Conservation (phyloP, 2,329 filamentous ascomycete species). For the Trichoderma sp. region DNA sequence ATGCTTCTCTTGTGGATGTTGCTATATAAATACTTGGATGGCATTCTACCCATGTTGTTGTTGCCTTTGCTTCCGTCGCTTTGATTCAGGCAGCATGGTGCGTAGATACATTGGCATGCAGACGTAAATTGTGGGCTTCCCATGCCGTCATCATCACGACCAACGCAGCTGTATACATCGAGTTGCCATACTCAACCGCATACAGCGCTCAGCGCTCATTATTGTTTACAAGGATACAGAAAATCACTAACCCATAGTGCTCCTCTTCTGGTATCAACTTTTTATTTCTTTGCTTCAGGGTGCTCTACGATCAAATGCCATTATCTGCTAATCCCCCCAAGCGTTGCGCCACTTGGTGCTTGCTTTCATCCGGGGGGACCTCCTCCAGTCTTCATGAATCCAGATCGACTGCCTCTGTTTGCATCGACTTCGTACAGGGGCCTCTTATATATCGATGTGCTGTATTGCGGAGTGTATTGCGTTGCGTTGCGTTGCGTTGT, state of each 20-base stretch:
- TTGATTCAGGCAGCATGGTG: no score
- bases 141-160: not conserved
- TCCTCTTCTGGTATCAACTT: constrained; percentile 7
- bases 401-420: constrained; percentile 15
- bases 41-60: not conserved
- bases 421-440: constrained; percentile 13
- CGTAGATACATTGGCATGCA: not conserved
- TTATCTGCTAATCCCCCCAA: constrained; percentile 18
- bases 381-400: constrained; percentile 23
- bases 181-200: no score
- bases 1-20: not conserved
- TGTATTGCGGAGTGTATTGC: not conserved
- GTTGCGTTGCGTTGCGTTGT: not conserved
- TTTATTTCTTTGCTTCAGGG: constrained; percentile 13
- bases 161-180: not conserved
- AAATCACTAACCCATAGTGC: not conserved
- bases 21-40: not conserved
- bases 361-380: not conserved
- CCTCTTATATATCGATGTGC: constrained; percentile 9
- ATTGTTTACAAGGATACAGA: no score
- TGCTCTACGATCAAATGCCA: constrained; percentile 15
- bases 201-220: not conserved
- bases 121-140: not conserved
- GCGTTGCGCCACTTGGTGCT: constrained; percentile 25
- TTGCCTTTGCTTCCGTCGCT: not conserved